phyloP scores from a whole-genome alignment of 140 eudicot genomes.

The Bidens hawaiensis region DNA sequence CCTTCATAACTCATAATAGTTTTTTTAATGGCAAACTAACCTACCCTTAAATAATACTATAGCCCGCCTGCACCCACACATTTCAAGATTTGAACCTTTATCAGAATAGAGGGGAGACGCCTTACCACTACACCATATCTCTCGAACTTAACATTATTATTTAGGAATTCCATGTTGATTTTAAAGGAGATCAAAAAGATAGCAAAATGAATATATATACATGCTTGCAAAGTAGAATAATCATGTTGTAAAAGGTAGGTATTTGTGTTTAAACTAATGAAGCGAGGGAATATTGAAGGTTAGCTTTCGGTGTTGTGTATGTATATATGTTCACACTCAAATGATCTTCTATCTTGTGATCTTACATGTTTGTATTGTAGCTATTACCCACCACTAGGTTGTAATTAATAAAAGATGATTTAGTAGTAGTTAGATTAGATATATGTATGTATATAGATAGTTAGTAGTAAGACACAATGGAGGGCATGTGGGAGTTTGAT shows the following conservation, averaged over 20 bases:
- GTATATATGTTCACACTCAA: not conserved
- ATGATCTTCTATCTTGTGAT: not conserved
- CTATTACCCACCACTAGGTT: constrained; percentile 4
- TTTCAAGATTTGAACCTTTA: too few relatives aligned
- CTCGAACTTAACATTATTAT: too few relatives aligned
- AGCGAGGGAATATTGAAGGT: not conserved
- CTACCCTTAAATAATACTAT: too few relatives aligned
- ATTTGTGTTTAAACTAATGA: not conserved
- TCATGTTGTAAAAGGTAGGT: not conserved
- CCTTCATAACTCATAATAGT: too few relatives aligned
- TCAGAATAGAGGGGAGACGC: too few relatives aligned
- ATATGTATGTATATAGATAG: not conserved
- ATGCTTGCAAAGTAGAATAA: not conserved
- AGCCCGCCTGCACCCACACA: too few relatives aligned
- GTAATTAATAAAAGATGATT: not conserved
- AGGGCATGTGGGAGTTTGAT: constrained; percentile 14
- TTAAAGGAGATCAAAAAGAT: not conserved
- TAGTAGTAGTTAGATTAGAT: constrained; percentile 9
- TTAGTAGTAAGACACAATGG: constrained; percentile 1
- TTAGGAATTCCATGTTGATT: not conserved
- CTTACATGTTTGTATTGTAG: constrained; percentile 30
- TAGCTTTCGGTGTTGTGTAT: not conserved
- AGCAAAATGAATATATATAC: too few relatives aligned
- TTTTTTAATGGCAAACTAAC: too few relatives aligned
- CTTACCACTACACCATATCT: too few relatives aligned